These are phyloP conservation scores for Quercus tomentella DNA, from an alignment of 331 rosid genomes.

Conservation along the genomic window DNA sequence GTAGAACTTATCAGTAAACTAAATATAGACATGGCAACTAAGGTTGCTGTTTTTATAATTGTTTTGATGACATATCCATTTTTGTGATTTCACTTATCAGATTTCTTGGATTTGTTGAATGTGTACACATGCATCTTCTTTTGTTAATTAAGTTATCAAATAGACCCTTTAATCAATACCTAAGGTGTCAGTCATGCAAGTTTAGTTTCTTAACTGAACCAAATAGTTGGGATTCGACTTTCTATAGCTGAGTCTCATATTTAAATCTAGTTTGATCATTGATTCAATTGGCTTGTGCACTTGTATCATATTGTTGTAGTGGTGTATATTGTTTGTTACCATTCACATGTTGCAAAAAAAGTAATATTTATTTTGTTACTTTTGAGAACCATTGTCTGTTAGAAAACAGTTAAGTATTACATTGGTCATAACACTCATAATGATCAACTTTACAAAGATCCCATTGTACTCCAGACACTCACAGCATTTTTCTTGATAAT, in stretches of 20 bases:
- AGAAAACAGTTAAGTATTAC: background rate
- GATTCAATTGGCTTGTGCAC: background rate
- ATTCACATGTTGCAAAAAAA: background rate
- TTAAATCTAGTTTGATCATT: background rate
- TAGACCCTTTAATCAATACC: background rate
- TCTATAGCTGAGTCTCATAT: background rate
- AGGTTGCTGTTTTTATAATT: background rate
- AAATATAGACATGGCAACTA: too few relatives aligned
- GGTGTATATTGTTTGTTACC: background rate
- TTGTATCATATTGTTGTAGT: background rate
- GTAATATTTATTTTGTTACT: background rate
- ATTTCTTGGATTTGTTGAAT: background rate
- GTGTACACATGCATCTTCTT: background rate
- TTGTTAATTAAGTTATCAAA: background rate
- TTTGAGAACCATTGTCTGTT: background rate
- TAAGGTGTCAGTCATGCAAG: background rate
- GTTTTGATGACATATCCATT: background rate
- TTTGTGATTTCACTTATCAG: background rate
- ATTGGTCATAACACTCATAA: background rate
- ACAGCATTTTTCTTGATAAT: too few relatives aligned
- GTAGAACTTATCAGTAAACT: too few relatives aligned
- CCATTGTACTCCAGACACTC: too few relatives aligned
- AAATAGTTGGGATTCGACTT: background rate
- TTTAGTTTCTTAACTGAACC: background rate
- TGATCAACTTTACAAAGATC: too few relatives aligned